Conservation (phyloP, 345 rosid species). For the Populus euphratica region DNA sequence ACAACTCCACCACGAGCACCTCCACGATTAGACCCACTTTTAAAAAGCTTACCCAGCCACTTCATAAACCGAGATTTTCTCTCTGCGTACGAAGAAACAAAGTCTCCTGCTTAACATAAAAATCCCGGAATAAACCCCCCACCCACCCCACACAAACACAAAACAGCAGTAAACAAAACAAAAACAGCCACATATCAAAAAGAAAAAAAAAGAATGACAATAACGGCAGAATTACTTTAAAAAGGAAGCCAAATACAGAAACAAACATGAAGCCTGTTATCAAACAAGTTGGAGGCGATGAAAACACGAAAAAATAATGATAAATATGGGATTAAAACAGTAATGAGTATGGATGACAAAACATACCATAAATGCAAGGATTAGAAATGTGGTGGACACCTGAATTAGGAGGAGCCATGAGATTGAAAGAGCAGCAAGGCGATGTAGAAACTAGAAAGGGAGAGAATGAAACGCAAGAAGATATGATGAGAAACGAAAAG, state of each 20-base stretch:
- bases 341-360: not conserved
- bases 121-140: constrained; percentile 13
- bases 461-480: constrained; percentile 10
- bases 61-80: constrained; percentile 79
- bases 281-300: not conserved
- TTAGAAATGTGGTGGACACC: constrained; percentile 61
- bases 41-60: constrained; percentile 90
- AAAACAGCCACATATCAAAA: not conserved
- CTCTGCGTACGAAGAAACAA: constrained; percentile 64
- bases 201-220: too few relatives aligned
- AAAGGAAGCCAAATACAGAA: too few relatives aligned
- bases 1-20: constrained; percentile 8
- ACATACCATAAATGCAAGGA: constrained; percentile 75
- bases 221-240: too few relatives aligned
- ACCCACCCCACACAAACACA: not conserved
- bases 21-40: constrained; percentile 43
- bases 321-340: not conserved
- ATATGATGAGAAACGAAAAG: constrained; percentile 35
- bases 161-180: not conserved
- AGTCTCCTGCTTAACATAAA: constrained; percentile 59
- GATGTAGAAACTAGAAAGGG: constrained; percentile 1
- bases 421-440: not conserved
- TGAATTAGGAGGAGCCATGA: constrained; percentile 59
- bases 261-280: not conserved
- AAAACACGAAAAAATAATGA: not conserved